Conservation (phyloP, 306 rosid genomes). For the Quercus engelmannii region DNA sequence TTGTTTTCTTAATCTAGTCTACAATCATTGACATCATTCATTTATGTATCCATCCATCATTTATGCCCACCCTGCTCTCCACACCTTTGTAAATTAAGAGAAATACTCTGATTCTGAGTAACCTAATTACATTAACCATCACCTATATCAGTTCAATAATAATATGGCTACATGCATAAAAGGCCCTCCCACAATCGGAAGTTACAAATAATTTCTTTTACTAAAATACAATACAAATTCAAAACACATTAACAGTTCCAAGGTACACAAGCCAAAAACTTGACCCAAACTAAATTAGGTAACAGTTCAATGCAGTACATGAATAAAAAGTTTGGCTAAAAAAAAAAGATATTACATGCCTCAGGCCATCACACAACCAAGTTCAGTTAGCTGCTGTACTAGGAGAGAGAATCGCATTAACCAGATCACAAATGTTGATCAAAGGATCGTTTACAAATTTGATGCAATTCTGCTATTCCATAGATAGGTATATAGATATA, state of each 20-base stretch:
- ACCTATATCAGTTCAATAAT: background rate
- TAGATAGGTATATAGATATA: conserved; percentile 40
- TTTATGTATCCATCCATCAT: too few species aligned
- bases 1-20: too few species aligned
- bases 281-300: conserved; percentile 18
- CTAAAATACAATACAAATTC: background rate
- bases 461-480: conserved; percentile 48
- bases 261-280: conserved; percentile 30
- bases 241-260: conserved; percentile 25
- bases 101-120: too few species aligned
- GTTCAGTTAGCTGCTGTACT: conserved; percentile 32
- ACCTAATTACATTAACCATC: background rate
- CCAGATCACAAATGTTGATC: conserved; percentile 34
- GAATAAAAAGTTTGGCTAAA: background rate
- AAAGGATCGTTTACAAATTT: conserved; percentile 31
- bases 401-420: conserved; percentile 30
- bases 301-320: conserved; percentile 15
- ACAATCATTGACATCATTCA: too few species aligned
- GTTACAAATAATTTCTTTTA: conserved; percentile 16
- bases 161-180: background rate
- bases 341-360: conserved; percentile 25
- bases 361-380: conserved; percentile 34
- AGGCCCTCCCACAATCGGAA: conserved; percentile 5
- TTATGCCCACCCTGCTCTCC: too few species aligned
- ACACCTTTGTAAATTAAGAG: too few species aligned